Base-by-base conservation (phyloP, 1,284 basidiomycete genomes). In the Leccinum angustisporum region DNA sequence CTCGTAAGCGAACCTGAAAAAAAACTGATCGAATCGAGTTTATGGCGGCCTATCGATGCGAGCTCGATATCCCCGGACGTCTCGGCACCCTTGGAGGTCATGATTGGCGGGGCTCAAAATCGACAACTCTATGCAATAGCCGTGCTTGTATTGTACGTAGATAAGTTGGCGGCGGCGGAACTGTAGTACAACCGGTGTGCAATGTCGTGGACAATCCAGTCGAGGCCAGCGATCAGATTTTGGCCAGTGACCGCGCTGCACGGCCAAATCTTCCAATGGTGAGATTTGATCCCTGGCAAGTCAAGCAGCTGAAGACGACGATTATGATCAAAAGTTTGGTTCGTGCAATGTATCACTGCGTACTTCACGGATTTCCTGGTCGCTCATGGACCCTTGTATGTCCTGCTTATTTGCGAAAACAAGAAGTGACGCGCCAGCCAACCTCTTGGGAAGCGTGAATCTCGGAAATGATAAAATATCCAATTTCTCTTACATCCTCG, bases 391-490 rank as follows among this genome's bases (percentile, higher is more conserved):
- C 31, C 95, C 94, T 46, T 85, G 83, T 38, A 99, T 85, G 77
- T 99, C 97, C 77, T 98, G 96, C 78, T 99, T 99, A 79, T 99
- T 99, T n/a, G 97, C 97, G 74, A 99, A 94, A 56, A 99, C 88
- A 50, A 99, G 84, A 56, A 99, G 83, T 16, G 95, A 97, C 51
- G 97, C 97, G 18, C 97, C 96, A 57, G 94, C 88, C 48, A 99
- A 79, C 69, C 97, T 84, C 94, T 98, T 21, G 70, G 66, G 50
- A 31, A 60, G 31, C 61, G 56, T 64, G 63, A 61, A 65, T 61
- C 55, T 72, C 64, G 59, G 63, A 61, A 61, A 62, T 54, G 59
- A 33, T 48, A 9, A 36, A 54, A 38, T 61, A 61, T 61, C 50
- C 43, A 56, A 38, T 63, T 50, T 33, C 61, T 65, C 90, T 74